These are phyloP conservation scores for Penicillium expansum DNA, from an alignment of 2,329 filamentous ascomycete species.

Conservation along the genomic window DNA sequence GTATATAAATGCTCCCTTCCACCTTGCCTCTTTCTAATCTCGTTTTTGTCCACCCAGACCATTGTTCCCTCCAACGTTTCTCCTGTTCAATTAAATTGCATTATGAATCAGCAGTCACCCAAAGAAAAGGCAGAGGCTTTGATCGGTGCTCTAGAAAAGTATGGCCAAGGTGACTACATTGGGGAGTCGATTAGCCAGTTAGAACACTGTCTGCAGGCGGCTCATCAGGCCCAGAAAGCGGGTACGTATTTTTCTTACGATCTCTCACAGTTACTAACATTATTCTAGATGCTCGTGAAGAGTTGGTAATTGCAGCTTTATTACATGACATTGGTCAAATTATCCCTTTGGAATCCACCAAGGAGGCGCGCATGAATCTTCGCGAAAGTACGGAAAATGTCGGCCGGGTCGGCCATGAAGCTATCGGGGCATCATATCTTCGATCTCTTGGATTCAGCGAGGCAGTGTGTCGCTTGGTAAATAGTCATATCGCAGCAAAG, in stretches of 20 bases:
- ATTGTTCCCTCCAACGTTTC: not conserved
- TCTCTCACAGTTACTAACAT: not conserved
- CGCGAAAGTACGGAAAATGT: conserved; percentile 29
- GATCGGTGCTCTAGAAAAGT: conserved; percentile 26
- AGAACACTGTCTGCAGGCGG: conserved; percentile 35
- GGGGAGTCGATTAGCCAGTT: conserved; percentile 38
- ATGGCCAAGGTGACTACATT: conserved; percentile 37
- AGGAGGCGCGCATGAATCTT: conserved; percentile 30
- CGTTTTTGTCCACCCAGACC: not conserved
- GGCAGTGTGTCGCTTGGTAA: conserved; percentile 37
- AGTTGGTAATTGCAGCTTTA: conserved; percentile 39
- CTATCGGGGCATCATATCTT: conserved; percentile 39
- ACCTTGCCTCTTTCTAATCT: not conserved
- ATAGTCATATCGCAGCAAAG: conserved; percentile 42
- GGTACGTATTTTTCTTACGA: conserved; percentile 10
- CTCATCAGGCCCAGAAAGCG: conserved; percentile 30
- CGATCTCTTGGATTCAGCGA: conserved; percentile 35
- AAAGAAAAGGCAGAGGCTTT: conserved; percentile 20
- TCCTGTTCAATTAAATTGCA: not conserved
- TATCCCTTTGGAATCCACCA: conserved; percentile 34
- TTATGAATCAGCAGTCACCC: conserved; percentile 12
- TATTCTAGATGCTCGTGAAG: conserved; percentile 18
- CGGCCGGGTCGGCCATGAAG: conserved; percentile 40
- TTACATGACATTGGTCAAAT: conserved; percentile 47
- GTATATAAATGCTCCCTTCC: not conserved